phyloP scores from a whole-genome alignment of 768 basidiomycete species.

The Tremella fuciformis region DNA sequence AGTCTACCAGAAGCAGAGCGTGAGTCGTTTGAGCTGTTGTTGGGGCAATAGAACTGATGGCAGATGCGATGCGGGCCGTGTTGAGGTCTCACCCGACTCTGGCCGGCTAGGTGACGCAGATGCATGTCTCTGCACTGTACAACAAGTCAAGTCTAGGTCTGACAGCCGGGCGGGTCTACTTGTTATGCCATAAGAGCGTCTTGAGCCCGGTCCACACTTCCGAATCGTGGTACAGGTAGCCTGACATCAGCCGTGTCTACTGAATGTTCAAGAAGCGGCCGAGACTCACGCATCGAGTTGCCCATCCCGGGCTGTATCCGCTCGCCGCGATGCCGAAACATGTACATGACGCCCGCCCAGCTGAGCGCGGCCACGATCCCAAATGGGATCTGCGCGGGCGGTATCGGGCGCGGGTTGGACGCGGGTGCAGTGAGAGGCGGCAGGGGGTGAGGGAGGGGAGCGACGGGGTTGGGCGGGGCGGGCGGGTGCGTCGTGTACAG shows the following conservation, averaged over 20 bases:
- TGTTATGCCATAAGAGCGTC: constrained; percentile 90
- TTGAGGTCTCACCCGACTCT: no score
- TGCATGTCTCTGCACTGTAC: not conserved
- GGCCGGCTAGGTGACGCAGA: not conserved
- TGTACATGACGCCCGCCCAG: constrained; percentile 97
- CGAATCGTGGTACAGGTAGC: constrained; percentile 88
- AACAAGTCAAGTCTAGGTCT: not conserved
- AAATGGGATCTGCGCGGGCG: constrained; percentile 81
- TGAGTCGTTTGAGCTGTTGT: constrained; percentile 16
- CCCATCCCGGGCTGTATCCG: constrained; percentile 97
- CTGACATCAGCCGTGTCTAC: constrained; percentile 19
- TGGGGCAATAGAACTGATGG: not conserved
- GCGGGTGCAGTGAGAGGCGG: constrained; percentile 48
- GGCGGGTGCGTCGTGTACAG: constrained; percentile 52
- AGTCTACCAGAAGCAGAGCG: constrained; percentile 44
- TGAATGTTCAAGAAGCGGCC: not conserved
- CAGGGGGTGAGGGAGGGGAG: constrained; percentile 45
- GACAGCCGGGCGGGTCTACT: constrained; percentile 50
- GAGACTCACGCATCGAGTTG: constrained; percentile 70
- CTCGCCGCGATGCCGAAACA: constrained; percentile 81
- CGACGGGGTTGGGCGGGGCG: constrained; percentile 52
- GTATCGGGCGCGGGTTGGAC: constrained; percentile 60
- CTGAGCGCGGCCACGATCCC: constrained; percentile 78
- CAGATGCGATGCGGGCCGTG: not conserved
- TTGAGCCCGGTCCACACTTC: constrained; percentile 76